A percentile compares a stretch with the other conserved stretches of the same genome.
Evolutionary conservation across 1,284 basidiomycete genomes (phyloP).

Genomic region (Volvariella surrecta): DNA sequence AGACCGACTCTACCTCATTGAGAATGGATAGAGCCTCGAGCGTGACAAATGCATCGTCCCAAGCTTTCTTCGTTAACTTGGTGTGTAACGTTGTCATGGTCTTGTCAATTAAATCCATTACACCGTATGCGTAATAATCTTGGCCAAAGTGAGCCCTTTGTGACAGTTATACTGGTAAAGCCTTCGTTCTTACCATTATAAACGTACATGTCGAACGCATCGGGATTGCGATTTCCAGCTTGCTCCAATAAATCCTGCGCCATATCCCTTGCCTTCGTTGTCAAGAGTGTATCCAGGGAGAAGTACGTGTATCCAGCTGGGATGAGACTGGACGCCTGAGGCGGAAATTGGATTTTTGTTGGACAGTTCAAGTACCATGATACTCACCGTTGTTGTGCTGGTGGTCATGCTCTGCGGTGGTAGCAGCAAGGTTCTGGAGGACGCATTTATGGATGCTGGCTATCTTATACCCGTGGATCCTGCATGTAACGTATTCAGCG

Average conservation of each 20-base stretch:
- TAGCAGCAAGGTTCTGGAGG: background rate
- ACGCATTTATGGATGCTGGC: background rate
- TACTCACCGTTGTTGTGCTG: too few species aligned
- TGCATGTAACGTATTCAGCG: too few species aligned
- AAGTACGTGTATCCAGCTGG: slow-evolving; percentile 27
- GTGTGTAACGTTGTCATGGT: slow-evolving; percentile 20
- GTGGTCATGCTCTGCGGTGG: background rate
- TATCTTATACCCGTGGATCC: too few species aligned
- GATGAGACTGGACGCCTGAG: slow-evolving; percentile 12
- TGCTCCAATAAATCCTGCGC: slow-evolving; percentile 21
- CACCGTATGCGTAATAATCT: slow-evolving; percentile 25
- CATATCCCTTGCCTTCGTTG: slow-evolving; percentile 19
- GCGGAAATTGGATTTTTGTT: background rate
- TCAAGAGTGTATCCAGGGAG: slow-evolving; percentile 21
- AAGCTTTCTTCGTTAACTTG: slow-evolving; percentile 25
- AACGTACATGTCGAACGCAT: slow-evolving; percentile 28
- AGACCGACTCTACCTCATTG: slow-evolving; percentile 20
- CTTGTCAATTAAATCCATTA: slow-evolving; percentile 26
- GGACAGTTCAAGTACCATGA: too few species aligned
- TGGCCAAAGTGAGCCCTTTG: background rate
- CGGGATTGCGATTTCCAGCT: slow-evolving; percentile 27
- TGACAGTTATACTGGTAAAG: slow-evolving; percentile 3
- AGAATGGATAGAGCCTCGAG: slow-evolving; percentile 23
- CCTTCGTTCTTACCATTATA: slow-evolving; percentile 24
- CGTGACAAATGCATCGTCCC: slow-evolving; percentile 22